Percentiles rank a stretch among this genome's conserved stretches.
phyloP scores from a whole-genome alignment of 192 early-diverging fungal genomes.

The Chytriomyces hyalinus region DNA sequence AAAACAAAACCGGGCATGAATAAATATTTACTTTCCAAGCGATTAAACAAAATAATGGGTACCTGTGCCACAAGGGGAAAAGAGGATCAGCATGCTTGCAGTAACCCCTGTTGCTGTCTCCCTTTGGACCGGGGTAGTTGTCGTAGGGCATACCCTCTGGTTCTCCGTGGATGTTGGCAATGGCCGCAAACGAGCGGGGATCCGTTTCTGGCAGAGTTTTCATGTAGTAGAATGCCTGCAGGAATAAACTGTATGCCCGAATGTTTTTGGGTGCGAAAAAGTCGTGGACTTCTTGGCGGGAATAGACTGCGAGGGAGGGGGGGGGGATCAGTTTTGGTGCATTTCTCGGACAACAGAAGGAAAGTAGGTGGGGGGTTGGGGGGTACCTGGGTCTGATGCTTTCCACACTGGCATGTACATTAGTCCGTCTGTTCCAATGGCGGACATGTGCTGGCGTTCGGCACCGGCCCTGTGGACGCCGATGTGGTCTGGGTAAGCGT shows the following conservation, averaged over 20 bases:
- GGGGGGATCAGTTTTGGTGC: too few species aligned
- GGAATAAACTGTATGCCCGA: background rate
- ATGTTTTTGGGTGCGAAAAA: background rate
- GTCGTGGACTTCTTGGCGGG: constrained; percentile 12
- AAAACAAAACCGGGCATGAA: too few species aligned
- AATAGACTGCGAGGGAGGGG: background rate
- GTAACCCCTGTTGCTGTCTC: background rate
- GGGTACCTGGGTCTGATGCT: too few species aligned
- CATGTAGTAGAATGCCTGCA: constrained; percentile 7
- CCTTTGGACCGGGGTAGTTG: constrained; percentile 9
- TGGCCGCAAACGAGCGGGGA: constrained; percentile 2
- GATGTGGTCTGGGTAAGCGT: too few species aligned
- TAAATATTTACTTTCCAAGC: too few species aligned
- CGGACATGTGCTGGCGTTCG: too few species aligned
- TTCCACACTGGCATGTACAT: too few species aligned
- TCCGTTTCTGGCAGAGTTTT: background rate
- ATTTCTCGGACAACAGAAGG: too few species aligned
- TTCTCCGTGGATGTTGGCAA: constrained; percentile 10
- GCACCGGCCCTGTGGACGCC: too few species aligned
- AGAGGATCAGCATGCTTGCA: constrained; percentile 6
- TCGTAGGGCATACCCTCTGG: background rate
- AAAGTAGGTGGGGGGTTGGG: too few species aligned
- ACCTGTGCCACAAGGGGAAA: constrained; percentile 25
- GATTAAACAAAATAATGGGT: too few species aligned
- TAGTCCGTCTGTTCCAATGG: too few species aligned